These are phyloP conservation scores for Pyrenula aspistea DNA, from an alignment of 495 filamentous ascomycete genomes.

Conservation along the genomic window DNA sequence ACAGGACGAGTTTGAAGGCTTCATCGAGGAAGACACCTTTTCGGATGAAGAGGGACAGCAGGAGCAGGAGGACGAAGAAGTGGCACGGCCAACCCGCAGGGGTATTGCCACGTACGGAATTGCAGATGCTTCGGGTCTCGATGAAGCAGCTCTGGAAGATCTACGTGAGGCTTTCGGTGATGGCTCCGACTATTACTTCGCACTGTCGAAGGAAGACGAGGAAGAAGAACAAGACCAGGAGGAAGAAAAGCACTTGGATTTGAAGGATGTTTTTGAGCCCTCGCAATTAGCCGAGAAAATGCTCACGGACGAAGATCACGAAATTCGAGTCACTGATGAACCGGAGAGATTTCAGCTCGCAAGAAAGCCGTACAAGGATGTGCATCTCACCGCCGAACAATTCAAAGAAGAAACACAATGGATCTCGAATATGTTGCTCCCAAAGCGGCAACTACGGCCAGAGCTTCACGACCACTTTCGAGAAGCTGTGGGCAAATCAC, in stretches of 20 bases:
- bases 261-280: slow-evolving; percentile 97
- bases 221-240: slow-evolving; percentile 56
- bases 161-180: slow-evolving; percentile 93
- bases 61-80: slow-evolving; percentile 76
- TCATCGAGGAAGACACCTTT: slow-evolving; percentile 92
- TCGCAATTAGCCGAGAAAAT: slow-evolving; percentile 86
- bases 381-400: slow-evolving; percentile 65
- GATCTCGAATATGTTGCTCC: slow-evolving; percentile 80
- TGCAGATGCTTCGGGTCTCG: slow-evolving; percentile 60
- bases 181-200: slow-evolving; percentile 90
- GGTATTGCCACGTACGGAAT: slow-evolving; percentile 46
- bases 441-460: slow-evolving; percentile 60
- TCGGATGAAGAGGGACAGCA: slow-evolving; percentile 73
- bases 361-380: slow-evolving; percentile 70
- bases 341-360: slow-evolving; percentile 91
- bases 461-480: slow-evolving; percentile 74
- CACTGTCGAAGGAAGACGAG: slow-evolving; percentile 67
- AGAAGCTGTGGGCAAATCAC: slow-evolving; percentile 77
- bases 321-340: slow-evolving; percentile 73
- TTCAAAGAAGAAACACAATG: slow-evolving; percentile 80
- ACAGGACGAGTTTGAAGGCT: slow-evolving; percentile 85
- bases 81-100: slow-evolving; percentile 57
- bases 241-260: slow-evolving; percentile 63
- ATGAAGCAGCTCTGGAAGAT: slow-evolving; percentile 84
- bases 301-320: slow-evolving; percentile 88